These are phyloP conservation scores for Populus deltoides DNA, from an alignment of 345 rosid species.

Conservation along the genomic window DNA sequence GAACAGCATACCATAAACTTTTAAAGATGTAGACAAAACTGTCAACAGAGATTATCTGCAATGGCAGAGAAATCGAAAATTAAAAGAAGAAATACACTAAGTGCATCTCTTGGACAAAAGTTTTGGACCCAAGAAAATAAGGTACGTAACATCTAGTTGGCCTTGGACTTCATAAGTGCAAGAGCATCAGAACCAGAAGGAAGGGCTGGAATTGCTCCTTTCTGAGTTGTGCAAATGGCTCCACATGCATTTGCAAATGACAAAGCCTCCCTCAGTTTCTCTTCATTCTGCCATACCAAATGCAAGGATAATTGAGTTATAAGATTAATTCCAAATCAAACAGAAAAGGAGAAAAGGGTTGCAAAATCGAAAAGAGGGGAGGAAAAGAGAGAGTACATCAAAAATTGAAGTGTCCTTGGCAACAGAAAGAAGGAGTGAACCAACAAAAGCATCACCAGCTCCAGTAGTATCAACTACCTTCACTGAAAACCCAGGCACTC, in stretches of 20 bases:
- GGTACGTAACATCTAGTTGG: background rate
- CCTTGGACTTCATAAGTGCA: constrained; percentile 38
- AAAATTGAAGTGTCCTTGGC: constrained; percentile 38
- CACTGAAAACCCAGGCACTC: constrained; percentile 43
- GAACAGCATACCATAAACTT: too few species aligned
- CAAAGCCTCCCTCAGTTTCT: constrained; percentile 46
- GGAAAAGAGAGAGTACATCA: constrained; percentile 10
- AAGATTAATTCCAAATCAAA: background rate
- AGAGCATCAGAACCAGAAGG: constrained; percentile 46
- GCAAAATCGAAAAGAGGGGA: background rate
- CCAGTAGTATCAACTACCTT: constrained; percentile 67
- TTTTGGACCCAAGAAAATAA: background rate
- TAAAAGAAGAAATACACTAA: too few species aligned
- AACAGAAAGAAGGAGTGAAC: constrained; percentile 38
- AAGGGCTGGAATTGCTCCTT: constrained; percentile 66
- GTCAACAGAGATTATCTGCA: too few species aligned
- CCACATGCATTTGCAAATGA: constrained; percentile 62
- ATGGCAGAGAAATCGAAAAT: too few species aligned
- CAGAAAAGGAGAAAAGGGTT: background rate
- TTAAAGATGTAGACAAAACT: too few species aligned
- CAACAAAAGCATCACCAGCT: constrained; percentile 71
- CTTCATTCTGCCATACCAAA: constrained; percentile 38
- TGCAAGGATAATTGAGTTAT: background rate
- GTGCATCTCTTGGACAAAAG: background rate
- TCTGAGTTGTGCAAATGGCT: constrained; percentile 61